Evolutionary conservation across 108 stramenopile genomes (phyloP), one percentile per base, ranked within the genome.

Genomic region (Fragilaria radians): DNA sequence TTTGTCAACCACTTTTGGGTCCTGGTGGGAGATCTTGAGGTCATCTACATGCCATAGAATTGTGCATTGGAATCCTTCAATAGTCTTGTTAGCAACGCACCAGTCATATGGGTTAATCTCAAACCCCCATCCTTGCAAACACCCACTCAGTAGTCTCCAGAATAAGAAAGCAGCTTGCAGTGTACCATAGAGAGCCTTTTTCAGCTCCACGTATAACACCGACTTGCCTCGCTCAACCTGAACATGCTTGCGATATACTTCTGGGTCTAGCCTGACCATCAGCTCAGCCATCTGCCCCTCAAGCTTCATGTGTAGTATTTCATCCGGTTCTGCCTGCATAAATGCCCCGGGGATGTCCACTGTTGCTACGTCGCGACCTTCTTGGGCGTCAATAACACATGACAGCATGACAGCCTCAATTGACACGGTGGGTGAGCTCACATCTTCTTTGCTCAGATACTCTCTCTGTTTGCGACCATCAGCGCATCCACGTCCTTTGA

Each of bases 271-370:
- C 34, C 28, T 32, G 5, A 14, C 3, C 14, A 65, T 33, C 32
- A 65, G 7, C 9, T 59, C 58, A 9, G 48, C 57, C 36, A 65
- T 59, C 46, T 22, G 32, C 31, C 70, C 70, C 9, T 19, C 25
- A n/a, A 66, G 27, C 48, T 32, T 19, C 47, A 66, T 3, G 62
- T 32, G 28, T 5, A 53, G 32, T 21, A 46, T 60, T 5, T 70
- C 58, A 32, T 74, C 63, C 7, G 26, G 50, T 0, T 57, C 23
- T 27, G 67, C 32, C 30, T 78, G 77, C 21, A 78, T 46, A 49
- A 79, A 79, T 0, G 77, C 73, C 24, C 65, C 61, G 0, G 69
- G 73, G 1, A 79, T 56, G 18, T 79, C 77, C 17, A 48, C 48
- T 4, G 54, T 63, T 0, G 53, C 62, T 0, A 71, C 58, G 5